Evolutionary conservation across 2,329 filamentous ascomycete species (phyloP), one percentile per base, ranked within the genome.

Genomic region (Trichoderma cornu-damae): DNA sequence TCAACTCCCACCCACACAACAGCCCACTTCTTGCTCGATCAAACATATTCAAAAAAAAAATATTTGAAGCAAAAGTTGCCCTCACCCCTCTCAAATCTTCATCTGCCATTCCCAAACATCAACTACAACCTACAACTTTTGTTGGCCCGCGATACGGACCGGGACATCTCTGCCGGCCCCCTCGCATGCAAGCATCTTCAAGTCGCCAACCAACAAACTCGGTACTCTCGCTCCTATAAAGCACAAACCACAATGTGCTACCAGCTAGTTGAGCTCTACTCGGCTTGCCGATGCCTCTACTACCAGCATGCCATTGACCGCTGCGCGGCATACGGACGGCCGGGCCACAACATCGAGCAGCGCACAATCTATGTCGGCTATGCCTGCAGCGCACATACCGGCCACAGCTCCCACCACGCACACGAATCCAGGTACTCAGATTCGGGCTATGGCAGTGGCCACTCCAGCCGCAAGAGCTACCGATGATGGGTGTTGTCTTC

Each of bases 201-300:
- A 26, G 30, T 30, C 8, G 34, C 46, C 57, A 28, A 49, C 57
- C 57, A 59, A 50, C 42, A 37, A 40, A 22, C 35, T 30, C 16
- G 32, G 47, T 18, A 40, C 30, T 24, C 24, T 14, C 16, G 14
- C 16, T 22, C 7, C 50, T 16, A 28, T 26, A 60, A 57, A 52
- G 50, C 55, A 50, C 48, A 61, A 49, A 62, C 51, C 70, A 78
- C 63, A 61, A 96, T 96, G 91, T 96, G 91, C 69, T 92, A 90
- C 68, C 89, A 92, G 75, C 75, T 96, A 61, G 78, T 93, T 66
- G 91, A 96, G 73, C 81, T 89, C 59, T 96, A 91, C 77, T 86
- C 90, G 56, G 89, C 87, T 57, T 96, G 91, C 79, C 83, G 85
- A 62, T 96, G 91, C 74, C 80, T 93, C 65, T 95, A 96, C 78